A percentile compares a stretch with the other conserved stretches of the same genome.
These are phyloP conservation scores for Cordyceps fumosorosea DNA, from an alignment of 2,329 filamentous ascomycete species.

Conservation along the genomic window DNA sequence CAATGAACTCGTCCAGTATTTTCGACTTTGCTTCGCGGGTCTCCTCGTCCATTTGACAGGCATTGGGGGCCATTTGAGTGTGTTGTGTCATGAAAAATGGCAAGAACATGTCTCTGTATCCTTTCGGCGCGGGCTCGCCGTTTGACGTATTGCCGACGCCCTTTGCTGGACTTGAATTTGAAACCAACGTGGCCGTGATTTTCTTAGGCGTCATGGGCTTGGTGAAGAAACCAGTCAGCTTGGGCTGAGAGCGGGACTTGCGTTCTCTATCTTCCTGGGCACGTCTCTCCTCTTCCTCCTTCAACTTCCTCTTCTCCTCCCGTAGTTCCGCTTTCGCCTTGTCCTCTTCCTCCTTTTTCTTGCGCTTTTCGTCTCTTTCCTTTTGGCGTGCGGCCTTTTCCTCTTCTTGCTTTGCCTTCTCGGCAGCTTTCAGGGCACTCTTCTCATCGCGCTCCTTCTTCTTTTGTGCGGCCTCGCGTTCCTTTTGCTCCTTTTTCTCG, in stretches of 20 bases:
- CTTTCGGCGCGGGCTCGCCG: slow-evolving; percentile 28
- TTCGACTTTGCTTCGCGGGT: slow-evolving; percentile 44
- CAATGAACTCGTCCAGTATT: slow-evolving; percentile 47
- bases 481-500: slow-evolving; percentile 28
- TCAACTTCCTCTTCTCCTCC: slow-evolving; percentile 41
- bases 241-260: slow-evolving; percentile 42
- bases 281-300: slow-evolving; percentile 40
- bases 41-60: slow-evolving; percentile 51
- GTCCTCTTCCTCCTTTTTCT: slow-evolving; percentile 37
- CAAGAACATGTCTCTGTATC: slow-evolving; percentile 65
- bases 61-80: slow-evolving; percentile 60
- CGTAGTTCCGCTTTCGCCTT: slow-evolving; percentile 33
- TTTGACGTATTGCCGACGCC: slow-evolving; percentile 15
- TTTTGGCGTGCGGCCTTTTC: slow-evolving; percentile 32
- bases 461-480: slow-evolving; percentile 29
- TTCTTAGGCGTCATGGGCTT: slow-evolving; percentile 39
- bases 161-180: slow-evolving; percentile 25
- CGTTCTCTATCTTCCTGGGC: slow-evolving; percentile 39
- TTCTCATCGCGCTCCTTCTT: slow-evolving; percentile 27
- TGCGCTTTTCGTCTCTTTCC: slow-evolving; percentile 34
- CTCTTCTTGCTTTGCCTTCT: slow-evolving; percentile 33
- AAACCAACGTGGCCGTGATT: slow-evolving; percentile 24
- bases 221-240: slow-evolving; percentile 41
- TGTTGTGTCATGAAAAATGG: slow-evolving; percentile 74
- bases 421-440: slow-evolving; percentile 25